phyloP scores from a whole-genome alignment of 2,329 filamentous ascomycete species.

The Arachnomyces sp. region DNA sequence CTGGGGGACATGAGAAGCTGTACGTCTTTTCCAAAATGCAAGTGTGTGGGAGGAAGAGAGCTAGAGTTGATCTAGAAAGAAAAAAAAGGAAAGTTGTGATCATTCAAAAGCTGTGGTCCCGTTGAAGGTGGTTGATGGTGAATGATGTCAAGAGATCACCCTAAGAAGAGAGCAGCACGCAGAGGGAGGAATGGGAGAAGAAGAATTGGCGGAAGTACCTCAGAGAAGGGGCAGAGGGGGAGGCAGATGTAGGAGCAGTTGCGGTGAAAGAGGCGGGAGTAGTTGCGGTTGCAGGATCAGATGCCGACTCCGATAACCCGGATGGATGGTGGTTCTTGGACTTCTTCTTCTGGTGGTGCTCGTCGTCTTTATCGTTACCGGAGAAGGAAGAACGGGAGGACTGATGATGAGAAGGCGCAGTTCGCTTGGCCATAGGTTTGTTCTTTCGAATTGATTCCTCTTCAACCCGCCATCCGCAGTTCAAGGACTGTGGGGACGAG shows the following conservation, averaged over 20 bases:
- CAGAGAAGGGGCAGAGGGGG: constrained; percentile 20
- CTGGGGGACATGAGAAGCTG: constrained; percentile 84
- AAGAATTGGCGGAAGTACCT: constrained; percentile 27
- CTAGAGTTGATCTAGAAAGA: constrained; percentile 7
- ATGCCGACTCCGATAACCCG: no score
- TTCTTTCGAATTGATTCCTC: constrained; percentile 12
- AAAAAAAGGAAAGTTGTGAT: no score
- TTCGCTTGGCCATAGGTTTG: constrained; percentile 42
- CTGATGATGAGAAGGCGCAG: constrained; percentile 35
- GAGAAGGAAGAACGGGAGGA: constrained; percentile 22
- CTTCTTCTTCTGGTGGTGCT: no score
- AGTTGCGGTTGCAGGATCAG: constrained; percentile 23
- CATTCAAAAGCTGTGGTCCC: no score
- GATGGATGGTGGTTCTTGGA: no score
- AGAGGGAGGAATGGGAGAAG: constrained; percentile 5
- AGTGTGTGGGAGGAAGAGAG: constrained; percentile 2
- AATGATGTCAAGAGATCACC: constrained; percentile 4
- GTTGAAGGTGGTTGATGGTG: constrained; percentile 2
- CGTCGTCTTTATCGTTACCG: no score
- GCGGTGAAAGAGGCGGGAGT: constrained; percentile 25
- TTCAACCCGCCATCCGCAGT: constrained; percentile 38
- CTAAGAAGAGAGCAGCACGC: constrained; percentile 4
- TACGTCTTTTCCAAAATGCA: constrained; percentile 15
- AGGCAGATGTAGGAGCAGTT: constrained; percentile 22
- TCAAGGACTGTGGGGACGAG: constrained; percentile 17